A percentile compares a stretch with the other conserved stretches of the same genome.
Conservation (phyloP, 2,329 filamentous ascomycete genomes). For the Microcera coccophila region DNA sequence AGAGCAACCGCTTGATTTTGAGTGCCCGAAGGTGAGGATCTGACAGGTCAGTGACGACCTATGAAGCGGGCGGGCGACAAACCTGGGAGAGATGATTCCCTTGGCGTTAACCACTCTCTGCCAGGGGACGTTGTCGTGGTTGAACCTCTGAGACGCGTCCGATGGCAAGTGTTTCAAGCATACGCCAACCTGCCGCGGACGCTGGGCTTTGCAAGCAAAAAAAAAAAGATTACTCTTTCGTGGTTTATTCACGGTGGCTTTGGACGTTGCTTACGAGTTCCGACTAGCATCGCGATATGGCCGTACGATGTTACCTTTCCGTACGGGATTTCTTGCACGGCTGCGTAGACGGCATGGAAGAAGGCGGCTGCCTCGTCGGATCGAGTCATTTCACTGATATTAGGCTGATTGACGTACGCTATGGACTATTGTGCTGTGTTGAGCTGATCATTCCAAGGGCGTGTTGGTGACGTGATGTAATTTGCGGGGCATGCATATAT, state of each 20-base stretch:
- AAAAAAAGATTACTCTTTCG: too few relatives aligned
- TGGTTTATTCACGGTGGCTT: not conserved
- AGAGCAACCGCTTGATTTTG: conserved; percentile 50
- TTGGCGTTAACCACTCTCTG: conserved; percentile 88
- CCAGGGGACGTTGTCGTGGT: conserved; percentile 83
- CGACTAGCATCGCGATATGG: conserved; percentile 69
- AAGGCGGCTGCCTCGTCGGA: conserved; percentile 73
- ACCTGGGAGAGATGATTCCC: conserved; percentile 83
- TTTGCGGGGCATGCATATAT: not conserved
- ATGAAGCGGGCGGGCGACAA: not conserved
- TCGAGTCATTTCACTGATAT: conserved; percentile 57
- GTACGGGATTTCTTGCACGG: conserved; percentile 77
- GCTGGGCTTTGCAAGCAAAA: conserved; percentile 53
- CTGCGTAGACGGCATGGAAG: conserved; percentile 73
- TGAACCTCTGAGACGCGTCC: conserved; percentile 53
- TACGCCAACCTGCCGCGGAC: conserved; percentile 80
- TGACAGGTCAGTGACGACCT: conserved; percentile 19
- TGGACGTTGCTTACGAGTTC: conserved; percentile 58
- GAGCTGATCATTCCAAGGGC: too few relatives aligned
- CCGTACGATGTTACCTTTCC: conserved; percentile 88
- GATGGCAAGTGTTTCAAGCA: conserved; percentile 81
- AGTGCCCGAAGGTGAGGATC: conserved; percentile 47
- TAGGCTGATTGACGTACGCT: too few relatives aligned
- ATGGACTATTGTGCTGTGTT: too few relatives aligned
- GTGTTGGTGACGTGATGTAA: too few relatives aligned